Evolutionary conservation across 176 grass and related monocot species (phyloP).

Genomic region (Areca catechu): DNA sequence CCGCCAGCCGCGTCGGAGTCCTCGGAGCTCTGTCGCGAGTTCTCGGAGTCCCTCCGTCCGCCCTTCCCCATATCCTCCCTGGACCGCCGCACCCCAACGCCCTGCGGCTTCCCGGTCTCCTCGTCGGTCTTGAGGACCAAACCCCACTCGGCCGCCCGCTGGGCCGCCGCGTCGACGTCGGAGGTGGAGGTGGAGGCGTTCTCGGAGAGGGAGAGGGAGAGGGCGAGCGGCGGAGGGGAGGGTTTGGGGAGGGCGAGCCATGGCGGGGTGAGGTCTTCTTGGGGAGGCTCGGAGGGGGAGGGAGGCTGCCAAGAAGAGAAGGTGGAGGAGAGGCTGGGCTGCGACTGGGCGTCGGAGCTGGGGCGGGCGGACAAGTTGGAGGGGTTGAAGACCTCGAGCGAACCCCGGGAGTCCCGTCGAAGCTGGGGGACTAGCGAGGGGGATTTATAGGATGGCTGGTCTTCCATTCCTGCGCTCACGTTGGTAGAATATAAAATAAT

Average conservation of each 20-base stretch:
- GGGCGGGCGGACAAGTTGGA: conserved; percentile 2
- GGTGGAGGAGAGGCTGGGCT: not conserved
- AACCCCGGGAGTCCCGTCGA: conserved; percentile 74
- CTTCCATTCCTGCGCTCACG: too few relatives aligned
- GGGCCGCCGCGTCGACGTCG: conserved; percentile 41
- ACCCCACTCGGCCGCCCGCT: conserved; percentile 82
- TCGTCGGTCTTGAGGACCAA: conserved; percentile 73
- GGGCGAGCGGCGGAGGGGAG: not conserved
- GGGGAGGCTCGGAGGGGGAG: not conserved
- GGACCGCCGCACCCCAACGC: conserved; percentile 46
- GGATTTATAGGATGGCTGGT: too few relatives aligned
- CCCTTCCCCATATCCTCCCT: conserved; percentile 4
- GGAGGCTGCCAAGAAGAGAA: conserved; percentile 25
- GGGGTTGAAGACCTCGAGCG: conserved; percentile 84
- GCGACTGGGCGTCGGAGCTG: not conserved
- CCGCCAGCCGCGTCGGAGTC: conserved; percentile 8
- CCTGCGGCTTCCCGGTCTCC: conserved; percentile 58
- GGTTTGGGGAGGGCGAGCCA: conserved; percentile 21
- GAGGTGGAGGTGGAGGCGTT: not conserved
- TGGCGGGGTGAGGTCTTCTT: conserved; percentile 2
- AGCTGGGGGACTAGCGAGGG: conserved; percentile 6
- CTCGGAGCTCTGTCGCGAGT: conserved; percentile 7
- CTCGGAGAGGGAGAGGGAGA: not conserved
- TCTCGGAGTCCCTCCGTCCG: not conserved
- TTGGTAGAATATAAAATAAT: too few relatives aligned